Evolutionary conservation across 768 basidiomycete genomes (phyloP).

Genomic region (Naematelia aurantialba): DNA sequence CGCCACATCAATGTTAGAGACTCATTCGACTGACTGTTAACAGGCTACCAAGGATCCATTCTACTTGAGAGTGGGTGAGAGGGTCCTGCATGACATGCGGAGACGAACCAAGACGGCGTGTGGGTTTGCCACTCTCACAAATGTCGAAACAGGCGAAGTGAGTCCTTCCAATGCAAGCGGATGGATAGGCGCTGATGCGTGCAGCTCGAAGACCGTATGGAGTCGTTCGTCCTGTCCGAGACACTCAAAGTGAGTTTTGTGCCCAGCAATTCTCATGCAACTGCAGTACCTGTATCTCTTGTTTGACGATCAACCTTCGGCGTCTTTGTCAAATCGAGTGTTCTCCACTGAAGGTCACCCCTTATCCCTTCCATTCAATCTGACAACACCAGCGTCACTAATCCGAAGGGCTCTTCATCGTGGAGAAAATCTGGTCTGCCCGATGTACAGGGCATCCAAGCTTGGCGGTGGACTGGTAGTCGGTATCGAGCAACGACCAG

Average conservation of each 20-base stretch:
- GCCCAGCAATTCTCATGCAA: conserved; percentile 14
- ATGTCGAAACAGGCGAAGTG: conserved; percentile 58
- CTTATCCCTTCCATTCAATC: conserved; percentile 61
- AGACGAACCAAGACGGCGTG: conserved; percentile 75
- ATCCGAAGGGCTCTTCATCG: conserved; percentile 55
- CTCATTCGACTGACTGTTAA: conserved; percentile 7
- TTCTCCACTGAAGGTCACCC: conserved; percentile 96
- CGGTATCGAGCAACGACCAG: conserved; percentile 68
- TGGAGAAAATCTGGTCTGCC: conserved; percentile 55
- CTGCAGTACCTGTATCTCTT: conserved; percentile 82
- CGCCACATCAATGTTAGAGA: background rate
- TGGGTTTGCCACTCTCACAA: conserved; percentile 75
- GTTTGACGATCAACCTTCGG: conserved; percentile 68
- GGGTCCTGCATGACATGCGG: conserved; percentile 70
- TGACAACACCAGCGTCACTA: conserved; percentile 60
- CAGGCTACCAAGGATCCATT: conserved; percentile 89
- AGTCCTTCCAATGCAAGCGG: conserved; percentile 8
- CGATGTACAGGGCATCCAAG: conserved; percentile 56
- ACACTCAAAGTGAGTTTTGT: conserved; percentile 67
- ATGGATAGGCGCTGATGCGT: conserved; percentile 49
- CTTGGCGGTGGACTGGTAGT: conserved; percentile 56
- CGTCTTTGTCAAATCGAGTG: conserved; percentile 77
- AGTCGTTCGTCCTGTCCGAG: conserved; percentile 90
- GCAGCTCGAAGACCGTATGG: conserved; percentile 87
- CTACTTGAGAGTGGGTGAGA: conserved; percentile 86